A percentile compares a stretch with the other conserved stretches of the same genome.
These are phyloP conservation scores for Hamamelis virginiana DNA, from an alignment of 164 flowering plant genomes.

Conservation along the genomic window DNA sequence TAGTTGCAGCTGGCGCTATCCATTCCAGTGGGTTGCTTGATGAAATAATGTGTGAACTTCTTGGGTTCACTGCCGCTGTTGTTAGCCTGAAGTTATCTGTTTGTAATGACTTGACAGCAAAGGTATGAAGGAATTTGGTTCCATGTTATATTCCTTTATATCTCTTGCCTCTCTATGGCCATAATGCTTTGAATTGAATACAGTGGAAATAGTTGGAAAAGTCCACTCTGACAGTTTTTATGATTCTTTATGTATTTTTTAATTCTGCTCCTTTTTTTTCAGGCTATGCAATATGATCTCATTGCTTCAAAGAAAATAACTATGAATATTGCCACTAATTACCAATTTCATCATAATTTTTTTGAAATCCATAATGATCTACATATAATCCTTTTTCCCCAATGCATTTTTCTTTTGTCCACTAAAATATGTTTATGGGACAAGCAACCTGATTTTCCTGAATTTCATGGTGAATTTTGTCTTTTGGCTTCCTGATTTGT, in stretches of 20 bases:
- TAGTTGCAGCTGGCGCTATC: constrained; percentile 73
- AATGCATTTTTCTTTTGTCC: background rate
- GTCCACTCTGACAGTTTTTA: background rate
- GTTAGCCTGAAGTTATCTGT: constrained; percentile 40
- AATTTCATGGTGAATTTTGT: background rate
- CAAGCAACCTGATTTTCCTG: background rate
- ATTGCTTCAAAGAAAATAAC: background rate
- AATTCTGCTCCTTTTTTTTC: background rate
- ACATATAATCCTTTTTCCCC: background rate
- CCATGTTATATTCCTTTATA: background rate
- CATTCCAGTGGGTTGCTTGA: constrained; percentile 49
- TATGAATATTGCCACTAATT: background rate
- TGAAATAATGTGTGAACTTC: constrained; percentile 57
- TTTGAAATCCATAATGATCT: background rate
- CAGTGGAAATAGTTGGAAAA: background rate
- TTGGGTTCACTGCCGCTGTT: constrained; percentile 42
- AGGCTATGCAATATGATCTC: background rate
- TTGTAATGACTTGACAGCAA: constrained; percentile 47
- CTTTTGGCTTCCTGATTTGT: background rate
- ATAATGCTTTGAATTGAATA: background rate
- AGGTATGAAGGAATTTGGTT: constrained; percentile 46
- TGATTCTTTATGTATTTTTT: background rate
- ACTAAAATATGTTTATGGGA: background rate
- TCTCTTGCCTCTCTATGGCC: background rate
- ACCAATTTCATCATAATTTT: background rate